Base-by-base conservation (phyloP, 345 rosid species). In the Cochlearia excelsa region DNA sequence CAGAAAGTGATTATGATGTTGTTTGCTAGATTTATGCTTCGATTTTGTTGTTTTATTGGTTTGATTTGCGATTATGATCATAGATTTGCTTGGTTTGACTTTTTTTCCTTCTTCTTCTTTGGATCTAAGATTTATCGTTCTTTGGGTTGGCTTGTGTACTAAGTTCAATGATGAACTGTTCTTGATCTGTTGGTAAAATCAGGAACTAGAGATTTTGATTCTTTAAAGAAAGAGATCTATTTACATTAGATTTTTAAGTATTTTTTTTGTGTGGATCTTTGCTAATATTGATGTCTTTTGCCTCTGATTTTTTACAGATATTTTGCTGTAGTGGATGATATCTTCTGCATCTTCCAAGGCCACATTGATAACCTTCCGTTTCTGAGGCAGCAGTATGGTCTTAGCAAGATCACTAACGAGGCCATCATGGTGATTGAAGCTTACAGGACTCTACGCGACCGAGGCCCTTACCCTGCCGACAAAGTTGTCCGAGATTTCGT, bases 401-500 rank as follows among this genome's bases (percentile, higher is more conserved):
- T 87, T 0, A 67, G 77, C 46, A 87, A 79, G 47, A 67, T 69
- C 41, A 70, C 79, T 2, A 76, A 73, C 5, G 91, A 82, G 48
- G 82, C 82, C 27, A 77, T 81, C 86, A 72, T 82, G 38, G 66
- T 87, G 61, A 76, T 87, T 9, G 87, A 84, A 51, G 91, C 88
- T 49, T 84, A 82, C 54, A 75, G 73, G 56, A 75, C 79, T 0
- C 59, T 84, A 3, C 74, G 88, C 49, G 95, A 87, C 68, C 73
- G 95, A 11, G 95, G 88, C 3, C 91, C 95, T 4, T 84, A 87
- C n/a, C 95, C 90, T 9, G 79, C 84, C 4, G 90, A 87, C 77
- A 84, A 87, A 63, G 95, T 87, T 56, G 74, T 87, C 5, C 79
- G 81, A 70, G 91, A 81, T 75, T 83, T 87, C 53, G 74, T 77